phyloP scores from a whole-genome alignment of 257 asterid genomes.

The Ajuga chamaepitys region DNA sequence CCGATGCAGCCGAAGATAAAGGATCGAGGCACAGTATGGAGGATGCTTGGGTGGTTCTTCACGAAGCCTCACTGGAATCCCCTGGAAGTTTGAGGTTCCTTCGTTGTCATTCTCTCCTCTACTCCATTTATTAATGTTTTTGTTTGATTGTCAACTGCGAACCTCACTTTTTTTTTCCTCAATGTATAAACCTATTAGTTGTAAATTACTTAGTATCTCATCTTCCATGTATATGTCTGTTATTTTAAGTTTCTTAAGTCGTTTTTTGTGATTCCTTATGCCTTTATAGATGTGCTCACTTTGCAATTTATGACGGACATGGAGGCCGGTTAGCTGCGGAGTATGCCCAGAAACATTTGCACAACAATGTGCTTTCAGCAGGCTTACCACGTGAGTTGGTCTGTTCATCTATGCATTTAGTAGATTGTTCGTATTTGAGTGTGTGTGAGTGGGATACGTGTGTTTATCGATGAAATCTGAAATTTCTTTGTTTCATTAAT shows the following conservation, averaged over 20 bases:
- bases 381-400: slow-evolving; percentile 99
- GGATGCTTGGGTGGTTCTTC: slow-evolving; percentile 74
- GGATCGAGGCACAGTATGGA: slow-evolving; percentile 83
- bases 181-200: neutral
- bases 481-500: slow-evolving; percentile 2
- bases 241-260: too few relatives aligned
- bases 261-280: neutral
- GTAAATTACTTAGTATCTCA: too few relatives aligned
- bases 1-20: slow-evolving; percentile 83
- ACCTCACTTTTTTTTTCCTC: neutral
- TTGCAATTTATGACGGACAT: slow-evolving; percentile 85
- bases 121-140: neutral
- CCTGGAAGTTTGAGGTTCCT: slow-evolving; percentile 53
- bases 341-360: slow-evolving; percentile 80
- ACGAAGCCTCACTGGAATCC: slow-evolving; percentile 41
- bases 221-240: neutral
- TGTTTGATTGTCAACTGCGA: neutral
- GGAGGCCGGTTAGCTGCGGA: slow-evolving; percentile 88
- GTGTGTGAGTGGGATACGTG: neutral
- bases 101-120: neutral
- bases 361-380: slow-evolving; percentile 66
- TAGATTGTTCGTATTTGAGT: slow-evolving; percentile 11
- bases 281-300: slow-evolving; percentile 68
- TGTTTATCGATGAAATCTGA: neutral
- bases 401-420: slow-evolving; percentile 51